These are phyloP conservation scores for Diaporthe eres DNA, from an alignment of 2,329 filamentous ascomycete genomes.

Conservation along the genomic window DNA sequence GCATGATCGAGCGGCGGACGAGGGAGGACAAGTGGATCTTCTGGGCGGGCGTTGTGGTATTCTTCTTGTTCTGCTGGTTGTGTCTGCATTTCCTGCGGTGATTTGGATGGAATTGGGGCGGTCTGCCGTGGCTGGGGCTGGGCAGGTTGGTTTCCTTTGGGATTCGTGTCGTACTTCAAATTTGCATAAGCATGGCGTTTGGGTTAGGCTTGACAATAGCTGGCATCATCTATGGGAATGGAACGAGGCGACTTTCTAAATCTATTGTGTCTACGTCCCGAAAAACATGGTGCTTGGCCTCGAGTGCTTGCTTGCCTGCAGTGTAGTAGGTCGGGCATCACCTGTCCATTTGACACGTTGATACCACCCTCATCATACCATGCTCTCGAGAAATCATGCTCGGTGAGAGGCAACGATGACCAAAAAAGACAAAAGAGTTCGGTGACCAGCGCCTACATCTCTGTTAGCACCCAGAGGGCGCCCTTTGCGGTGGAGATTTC, in stretches of 20 bases:
- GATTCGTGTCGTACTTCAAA: neutral
- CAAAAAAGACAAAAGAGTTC: neutral
- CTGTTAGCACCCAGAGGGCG: neutral
- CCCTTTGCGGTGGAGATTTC: neutral
- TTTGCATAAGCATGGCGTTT: constrained; percentile 42
- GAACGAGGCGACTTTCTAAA: neutral
- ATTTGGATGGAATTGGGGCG: constrained; percentile 42
- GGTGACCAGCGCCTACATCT: constrained; percentile 10
- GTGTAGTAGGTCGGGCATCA: neutral
- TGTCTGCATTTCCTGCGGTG: constrained; percentile 87
- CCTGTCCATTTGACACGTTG: neutral
- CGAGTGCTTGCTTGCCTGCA: neutral
- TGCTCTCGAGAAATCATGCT: too few species aligned
- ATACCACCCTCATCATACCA: neutral
- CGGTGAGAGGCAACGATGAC: neutral
- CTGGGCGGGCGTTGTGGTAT: constrained; percentile 85
- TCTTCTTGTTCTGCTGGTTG: constrained; percentile 92
- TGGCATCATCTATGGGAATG: constrained; percentile 14
- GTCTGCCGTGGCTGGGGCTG: too few species aligned
- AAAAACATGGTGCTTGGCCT: neutral
- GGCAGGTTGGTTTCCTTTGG: neutral
- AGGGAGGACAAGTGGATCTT: constrained; percentile 99
- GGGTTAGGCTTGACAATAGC: neutral
- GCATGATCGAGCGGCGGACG: constrained; percentile 93
- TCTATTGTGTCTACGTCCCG: too few species aligned